Conservation (phyloP, 2,329 filamentous ascomycete genomes). For the Lachnellula suecica region DNA sequence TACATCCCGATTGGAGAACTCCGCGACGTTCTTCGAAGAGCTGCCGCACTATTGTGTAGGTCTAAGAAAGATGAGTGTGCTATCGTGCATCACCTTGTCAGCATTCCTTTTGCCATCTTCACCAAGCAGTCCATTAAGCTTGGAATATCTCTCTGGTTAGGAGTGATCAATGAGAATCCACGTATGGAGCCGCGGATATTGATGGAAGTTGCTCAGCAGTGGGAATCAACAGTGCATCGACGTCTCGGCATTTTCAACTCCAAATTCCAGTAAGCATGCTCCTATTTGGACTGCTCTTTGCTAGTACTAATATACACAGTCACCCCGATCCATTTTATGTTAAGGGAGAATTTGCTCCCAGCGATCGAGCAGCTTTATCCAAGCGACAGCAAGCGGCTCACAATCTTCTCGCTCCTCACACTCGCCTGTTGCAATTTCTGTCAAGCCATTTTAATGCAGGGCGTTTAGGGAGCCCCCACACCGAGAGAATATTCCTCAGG, state of each 20-base stretch:
- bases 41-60: slow-evolving; percentile 82
- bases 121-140: slow-evolving; percentile 95
- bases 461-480: slow-evolving; percentile 78
- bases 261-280: slow-evolving; percentile 55
- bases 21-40: slow-evolving; percentile 77
- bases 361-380: slow-evolving; percentile 72
- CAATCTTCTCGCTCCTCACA: slow-evolving; percentile 82
- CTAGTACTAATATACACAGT: slow-evolving; percentile 39
- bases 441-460: slow-evolving; percentile 94
- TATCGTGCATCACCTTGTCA: slow-evolving; percentile 83
- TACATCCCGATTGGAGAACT: slow-evolving; percentile 72
- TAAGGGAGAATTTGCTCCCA: slow-evolving; percentile 90
- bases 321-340: slow-evolving; percentile 87
- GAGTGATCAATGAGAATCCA: slow-evolving; percentile 94
- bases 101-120: slow-evolving; percentile 89
- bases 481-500: slow-evolving; percentile 78
- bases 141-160: slow-evolving; percentile 93
- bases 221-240: slow-evolving; percentile 80
- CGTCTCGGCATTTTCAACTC: slow-evolving; percentile 80
- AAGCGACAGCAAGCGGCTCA: slow-evolving; percentile 78
- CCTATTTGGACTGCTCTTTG: neutral
- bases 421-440: slow-evolving; percentile 82
- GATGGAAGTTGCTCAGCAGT: slow-evolving; percentile 83
- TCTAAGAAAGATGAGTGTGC: slow-evolving; percentile 72
- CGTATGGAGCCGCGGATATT: slow-evolving; percentile 83